These are phyloP conservation scores for Cyclotella baltica DNA, from an alignment of 108 stramenopile species.

Conservation along the genomic window DNA sequence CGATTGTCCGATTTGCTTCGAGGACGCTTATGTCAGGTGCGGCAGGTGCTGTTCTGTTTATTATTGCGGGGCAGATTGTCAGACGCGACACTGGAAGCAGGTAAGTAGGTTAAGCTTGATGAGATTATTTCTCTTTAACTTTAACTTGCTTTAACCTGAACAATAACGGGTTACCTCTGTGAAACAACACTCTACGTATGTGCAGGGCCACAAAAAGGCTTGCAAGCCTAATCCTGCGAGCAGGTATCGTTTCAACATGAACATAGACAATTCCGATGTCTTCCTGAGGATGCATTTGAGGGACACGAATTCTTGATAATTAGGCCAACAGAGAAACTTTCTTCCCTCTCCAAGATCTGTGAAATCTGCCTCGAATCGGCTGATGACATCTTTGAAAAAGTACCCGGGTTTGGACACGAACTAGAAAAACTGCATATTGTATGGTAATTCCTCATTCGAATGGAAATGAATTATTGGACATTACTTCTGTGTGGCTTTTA, in stretches of 20 bases:
- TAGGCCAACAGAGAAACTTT: constrained; percentile 16
- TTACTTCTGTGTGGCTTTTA: too few species aligned
- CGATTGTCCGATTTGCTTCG: constrained; percentile 28
- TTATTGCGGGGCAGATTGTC: constrained; percentile 22
- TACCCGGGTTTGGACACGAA: constrained; percentile 18
- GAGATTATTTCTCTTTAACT: too few species aligned
- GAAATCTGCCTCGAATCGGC: constrained; percentile 17
- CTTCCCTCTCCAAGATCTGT: constrained; percentile 4
- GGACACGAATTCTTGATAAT: constrained; percentile 20
- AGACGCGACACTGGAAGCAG: constrained; percentile 17
- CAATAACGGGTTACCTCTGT: too few species aligned
- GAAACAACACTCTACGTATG: too few species aligned
- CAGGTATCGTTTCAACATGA: constrained; percentile 15
- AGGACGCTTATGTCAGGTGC: neutral
- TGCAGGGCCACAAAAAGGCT: constrained; percentile 25
- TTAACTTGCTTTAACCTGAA: too few species aligned
- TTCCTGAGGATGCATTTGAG: constrained; percentile 11
- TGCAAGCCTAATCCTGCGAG: constrained; percentile 23
- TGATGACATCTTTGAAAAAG: constrained; percentile 14
- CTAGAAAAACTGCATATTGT: constrained; percentile 6
- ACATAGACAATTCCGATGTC: constrained; percentile 16
- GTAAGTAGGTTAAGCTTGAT: too few species aligned
- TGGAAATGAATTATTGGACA: too few species aligned
- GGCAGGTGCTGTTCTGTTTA: constrained; percentile 20
- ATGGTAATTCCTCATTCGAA: too few species aligned